Base-by-base conservation (phyloP, 1,284 basidiomycete genomes). In the Hypsizygus ulmarius region DNA sequence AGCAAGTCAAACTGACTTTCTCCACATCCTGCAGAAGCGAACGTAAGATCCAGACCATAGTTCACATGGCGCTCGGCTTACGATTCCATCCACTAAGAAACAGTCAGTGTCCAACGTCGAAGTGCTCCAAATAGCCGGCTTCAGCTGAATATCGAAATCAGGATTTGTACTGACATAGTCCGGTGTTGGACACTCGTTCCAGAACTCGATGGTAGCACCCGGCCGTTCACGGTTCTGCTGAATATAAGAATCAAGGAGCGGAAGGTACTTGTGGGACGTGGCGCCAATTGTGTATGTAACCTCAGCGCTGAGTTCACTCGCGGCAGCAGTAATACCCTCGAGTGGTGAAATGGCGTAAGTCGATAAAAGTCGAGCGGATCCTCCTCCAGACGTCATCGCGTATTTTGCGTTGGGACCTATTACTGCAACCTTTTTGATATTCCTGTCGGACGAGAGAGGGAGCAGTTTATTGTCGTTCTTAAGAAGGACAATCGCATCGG, bases 401-500 rank as follows among this genome's bases (percentile, higher is more conserved):
- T 67, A 60, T 54, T 79, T 79, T 16, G 79, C 79, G 59, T 82
- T 81, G 15, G 77, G 74, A 0, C 81, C 81, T 47, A 82, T 78
- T 44, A 83, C 73, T 6, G 78, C 77, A 48, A 81, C 72, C 40
- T 67, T 72, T 54, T 71, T 73, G 49, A 59, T 39, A 1, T 54
- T 49, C 1, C 52, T 42, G 3, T 25, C 7, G 21, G 52, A 36
- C 4, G 60, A 50, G 15, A 80, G 64, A 0, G 77, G 77, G 5
- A 80, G 64, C 19, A 78, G 38, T 3, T 60, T 55, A 7, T 61
- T 63, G 1, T 74, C 66, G 56, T 80, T 80, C 61, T 79, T 80
- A 29, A 79, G 65, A 2, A 80, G 64, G 2, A 78, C 76, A 42
- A 72, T 68, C 5, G 70, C 62, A 32, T 73, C 69, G 2, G 68